Evolutionary conservation across 2,329 filamentous ascomycete species (phyloP).

Genomic region (Xylariaceae sp.): DNA sequence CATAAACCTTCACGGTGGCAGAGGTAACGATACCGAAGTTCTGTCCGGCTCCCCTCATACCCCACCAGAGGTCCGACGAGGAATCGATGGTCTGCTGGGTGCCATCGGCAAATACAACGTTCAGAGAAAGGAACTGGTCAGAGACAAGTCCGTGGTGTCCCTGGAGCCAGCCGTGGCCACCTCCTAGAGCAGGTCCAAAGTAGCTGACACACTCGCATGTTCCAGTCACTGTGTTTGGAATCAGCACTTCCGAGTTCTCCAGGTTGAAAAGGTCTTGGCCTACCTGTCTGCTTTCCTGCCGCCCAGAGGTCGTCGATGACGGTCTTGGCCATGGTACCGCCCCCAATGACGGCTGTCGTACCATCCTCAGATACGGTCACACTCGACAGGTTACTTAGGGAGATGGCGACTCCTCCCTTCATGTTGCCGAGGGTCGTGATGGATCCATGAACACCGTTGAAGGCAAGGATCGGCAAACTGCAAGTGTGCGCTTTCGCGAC

Average conservation of each 20-base stretch:
- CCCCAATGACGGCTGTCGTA: slow-evolving; percentile 36
- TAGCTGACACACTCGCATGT: slow-evolving; percentile 43
- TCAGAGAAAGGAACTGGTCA: slow-evolving; percentile 48
- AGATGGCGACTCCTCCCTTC: slow-evolving; percentile 15
- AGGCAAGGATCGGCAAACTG: background rate
- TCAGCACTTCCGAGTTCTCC: background rate
- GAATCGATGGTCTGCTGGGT: slow-evolving; percentile 35
- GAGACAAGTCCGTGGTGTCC: slow-evolving; percentile 48
- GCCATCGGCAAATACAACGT: slow-evolving; percentile 48
- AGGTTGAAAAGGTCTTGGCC: background rate
- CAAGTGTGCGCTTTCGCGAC: slow-evolving; percentile 5
- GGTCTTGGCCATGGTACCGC: slow-evolving; percentile 36
- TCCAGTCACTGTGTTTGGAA: slow-evolving; percentile 33
- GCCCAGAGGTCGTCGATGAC: slow-evolving; percentile 36
- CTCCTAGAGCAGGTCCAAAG: slow-evolving; percentile 49
- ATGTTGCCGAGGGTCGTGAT: slow-evolving; percentile 8
- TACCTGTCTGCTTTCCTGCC: slow-evolving; percentile 38
- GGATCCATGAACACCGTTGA: slow-evolving; percentile 10
- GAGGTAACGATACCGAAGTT: slow-evolving; percentile 56
- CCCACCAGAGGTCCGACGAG: slow-evolving; percentile 52
- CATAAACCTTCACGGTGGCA: slow-evolving; percentile 45
- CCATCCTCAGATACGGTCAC: slow-evolving; percentile 31
- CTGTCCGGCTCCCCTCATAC: slow-evolving; percentile 51
- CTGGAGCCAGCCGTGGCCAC: slow-evolving; percentile 51
- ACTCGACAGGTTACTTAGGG: slow-evolving; percentile 21